Evolutionary conservation across 805 yeast genomes (phyloP), one percentile per base, ranked within the genome.

Genomic region (Metschnikowia picachoensis): DNA sequence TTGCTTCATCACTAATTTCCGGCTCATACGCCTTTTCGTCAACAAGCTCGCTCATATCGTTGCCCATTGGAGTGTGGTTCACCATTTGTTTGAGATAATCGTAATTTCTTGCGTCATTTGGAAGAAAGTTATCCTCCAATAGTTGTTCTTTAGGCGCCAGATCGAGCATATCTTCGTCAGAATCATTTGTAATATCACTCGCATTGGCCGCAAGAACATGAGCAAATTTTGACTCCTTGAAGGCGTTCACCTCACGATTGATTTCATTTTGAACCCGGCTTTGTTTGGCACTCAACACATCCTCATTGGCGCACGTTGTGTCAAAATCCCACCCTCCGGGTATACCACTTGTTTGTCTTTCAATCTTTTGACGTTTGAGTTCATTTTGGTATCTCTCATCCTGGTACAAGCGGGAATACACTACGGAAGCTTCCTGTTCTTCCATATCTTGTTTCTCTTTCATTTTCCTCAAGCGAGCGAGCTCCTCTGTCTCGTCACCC

Each of bases 11-110:
- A 1, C 54, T 32, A 58, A 76, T 61, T 74, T 80, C 79, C 0
- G 92, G 92, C 61, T 86, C 94, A 59, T 78, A 86, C 3, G 80
- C 85, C 55, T 80, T 83, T 52, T 83, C 87, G 40, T 76, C 71
- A 7, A 83, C 72, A 16, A 80, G 60, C 2, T 73, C 76, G 42
- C 57, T 53, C 54, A 62, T 60, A 52, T 59, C 59, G 29, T 35
- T 44, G 33, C 61, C 58, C n/a, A 58, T 51, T 0, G 75, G 74
- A 9, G 67, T 52, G 3, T 58, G 58, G 34, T 61, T 62, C 10
- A 68, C 65, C 34, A 70, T 52, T 34, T 64, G 68, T 41, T 62
- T 64, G 44, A 70, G 62, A 46, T 71, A 68, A 33, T 67, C 68
- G 35, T 59, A 60, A 44, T 66, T 62, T 13, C 47, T 43, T 8